Evolutionary conservation across 306 rosid species (phyloP).

Genomic region (Prunus mume): DNA sequence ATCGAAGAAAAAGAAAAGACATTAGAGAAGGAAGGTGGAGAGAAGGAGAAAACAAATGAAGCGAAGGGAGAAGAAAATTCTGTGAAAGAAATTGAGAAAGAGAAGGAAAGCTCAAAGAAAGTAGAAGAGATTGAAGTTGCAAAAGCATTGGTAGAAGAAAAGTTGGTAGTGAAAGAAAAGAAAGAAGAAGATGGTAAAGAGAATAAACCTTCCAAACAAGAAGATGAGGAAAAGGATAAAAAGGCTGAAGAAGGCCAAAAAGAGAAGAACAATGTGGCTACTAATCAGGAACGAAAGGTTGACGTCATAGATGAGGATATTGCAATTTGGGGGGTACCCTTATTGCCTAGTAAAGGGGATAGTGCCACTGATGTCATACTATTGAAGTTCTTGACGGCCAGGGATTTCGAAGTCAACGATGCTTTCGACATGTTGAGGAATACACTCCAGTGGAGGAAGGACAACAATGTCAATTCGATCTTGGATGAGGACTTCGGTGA

Average conservation of each 20-base stretch:
- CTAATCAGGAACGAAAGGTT: neutral
- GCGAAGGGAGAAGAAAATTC: neutral
- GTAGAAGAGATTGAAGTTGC: neutral
- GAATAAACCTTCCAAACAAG: neutral
- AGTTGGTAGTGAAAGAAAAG: neutral
- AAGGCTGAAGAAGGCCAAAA: neutral
- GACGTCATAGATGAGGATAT: conserved; percentile 25
- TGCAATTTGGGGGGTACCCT: conserved; percentile 61
- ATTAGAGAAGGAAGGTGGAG: neutral
- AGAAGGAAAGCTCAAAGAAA: neutral
- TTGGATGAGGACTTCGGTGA: conserved; percentile 38
- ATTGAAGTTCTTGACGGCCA: conserved; percentile 62
- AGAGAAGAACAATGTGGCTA: neutral
- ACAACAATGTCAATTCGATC: conserved; percentile 48
- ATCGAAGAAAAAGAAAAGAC: neutral
- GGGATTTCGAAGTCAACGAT: conserved; percentile 68
- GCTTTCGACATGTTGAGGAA: conserved; percentile 63
- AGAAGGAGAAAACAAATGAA: neutral
- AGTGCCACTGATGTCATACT: conserved; percentile 60
- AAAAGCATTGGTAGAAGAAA: neutral
- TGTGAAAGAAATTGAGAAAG: conserved; percentile 4
- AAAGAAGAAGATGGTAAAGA: neutral
- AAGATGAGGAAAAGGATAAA: neutral
- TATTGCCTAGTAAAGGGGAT: conserved; percentile 38
- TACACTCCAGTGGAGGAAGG: conserved; percentile 67